Evolutionary conservation across 169 alveolate species (phyloP), one percentile per base, ranked within the genome.

Genomic region (Hepatocystis sp.): DNA sequence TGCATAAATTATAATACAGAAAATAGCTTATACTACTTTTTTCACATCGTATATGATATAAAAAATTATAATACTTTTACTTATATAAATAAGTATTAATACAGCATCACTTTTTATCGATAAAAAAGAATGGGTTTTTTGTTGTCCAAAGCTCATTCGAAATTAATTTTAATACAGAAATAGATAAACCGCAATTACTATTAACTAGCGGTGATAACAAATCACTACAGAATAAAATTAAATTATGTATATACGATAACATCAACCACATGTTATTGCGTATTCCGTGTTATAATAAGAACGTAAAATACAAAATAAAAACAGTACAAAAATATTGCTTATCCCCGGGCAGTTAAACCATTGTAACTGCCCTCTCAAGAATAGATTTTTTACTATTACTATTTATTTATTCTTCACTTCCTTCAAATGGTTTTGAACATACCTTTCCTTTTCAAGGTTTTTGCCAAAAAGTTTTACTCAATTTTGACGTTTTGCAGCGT

Each of bases 171-270:
- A 81, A 81, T 32, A 81, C 89, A 36, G 68, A 81, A 36, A 44
- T 32, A 25, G 60, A 61, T 21, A 47, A 30, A 21, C 89, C 89
- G n/a, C 89, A 81, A 21, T 36, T 81, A 32, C 46, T 81, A 3
- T 36, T 81, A 25, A 63, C 84, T 47, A 23, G 64, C 7, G 89
- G 89, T 11, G 89, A 84, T 8, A 81, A 81, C 44, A 81, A 81
- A 81, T 49, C 63, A 17, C 32, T 81, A 21, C 40, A 56, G 7
- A 63, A 55, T 36, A 81, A 66, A 81, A 81, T 81, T 49, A 81
- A 81, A 63, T 63, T 81, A 19, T 81, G 89, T 61, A n/a, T 81
- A 15, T 81, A 81, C 42, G 89, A 81, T 63, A 81, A 81, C 63
- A 39, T 17, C 17, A 81, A 81, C 30, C 60, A 81, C 63, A 30